These are phyloP conservation scores for Parmelia sp. DNA, from an alignment of 495 filamentous ascomycete genomes.

Conservation along the genomic window DNA sequence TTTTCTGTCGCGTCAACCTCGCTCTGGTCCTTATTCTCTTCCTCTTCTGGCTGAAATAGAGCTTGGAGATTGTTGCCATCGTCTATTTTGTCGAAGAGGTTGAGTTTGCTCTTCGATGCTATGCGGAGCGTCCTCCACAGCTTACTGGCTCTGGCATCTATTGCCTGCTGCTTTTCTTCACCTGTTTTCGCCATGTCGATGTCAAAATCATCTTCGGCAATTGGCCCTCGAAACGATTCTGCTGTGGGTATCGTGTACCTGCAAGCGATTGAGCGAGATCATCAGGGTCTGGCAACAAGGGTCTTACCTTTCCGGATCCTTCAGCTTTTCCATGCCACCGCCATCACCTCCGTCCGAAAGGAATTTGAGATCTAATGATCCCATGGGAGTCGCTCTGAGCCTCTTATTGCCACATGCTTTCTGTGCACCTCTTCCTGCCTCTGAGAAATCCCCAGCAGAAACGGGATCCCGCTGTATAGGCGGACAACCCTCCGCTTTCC, in stretches of 20 bases:
- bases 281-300: background rate
- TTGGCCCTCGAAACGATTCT: conserved; percentile 54
- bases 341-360: conserved; percentile 55
- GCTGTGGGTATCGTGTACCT: conserved; percentile 47
- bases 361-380: conserved; percentile 67
- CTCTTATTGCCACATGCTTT: conserved; percentile 61
- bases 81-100: conserved; percentile 78
- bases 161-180: conserved; percentile 59
- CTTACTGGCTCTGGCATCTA: conserved; percentile 72
- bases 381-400: conserved; percentile 58
- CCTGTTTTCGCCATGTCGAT: conserved; percentile 70
- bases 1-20: conserved; percentile 26
- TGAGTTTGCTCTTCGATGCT: conserved; percentile 62
- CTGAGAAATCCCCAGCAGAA: conserved; percentile 55
- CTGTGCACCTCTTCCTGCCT: conserved; percentile 56
- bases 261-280: conserved; percentile 12
- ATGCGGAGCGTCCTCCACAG: conserved; percentile 82
- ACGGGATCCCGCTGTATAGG: conserved; percentile 71
- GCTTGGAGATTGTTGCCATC: conserved; percentile 60
- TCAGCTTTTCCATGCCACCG: conserved; percentile 52
- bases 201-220: conserved; percentile 68
- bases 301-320: conserved; percentile 49
- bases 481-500: conserved; percentile 92
- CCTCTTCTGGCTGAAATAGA: conserved; percentile 43
- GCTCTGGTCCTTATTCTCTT: conserved; percentile 30